Evolutionary conservation across 768 basidiomycete genomes (phyloP), one percentile per base, ranked within the genome.

Genomic region (Strobilomyces confusus): DNA sequence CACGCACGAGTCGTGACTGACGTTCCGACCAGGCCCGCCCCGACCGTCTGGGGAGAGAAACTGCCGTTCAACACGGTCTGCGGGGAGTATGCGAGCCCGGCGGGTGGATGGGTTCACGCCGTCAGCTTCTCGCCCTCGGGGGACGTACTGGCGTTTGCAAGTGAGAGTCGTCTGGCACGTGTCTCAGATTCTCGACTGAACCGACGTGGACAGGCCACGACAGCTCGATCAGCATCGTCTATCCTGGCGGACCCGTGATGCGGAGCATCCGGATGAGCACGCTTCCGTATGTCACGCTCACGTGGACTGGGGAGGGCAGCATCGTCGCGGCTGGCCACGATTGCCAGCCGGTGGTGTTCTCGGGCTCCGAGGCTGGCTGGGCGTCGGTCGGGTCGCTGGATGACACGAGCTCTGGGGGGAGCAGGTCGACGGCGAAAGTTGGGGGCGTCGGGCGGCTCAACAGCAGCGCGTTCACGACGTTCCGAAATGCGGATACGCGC

Each of bases 11-110:
- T 51, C 29, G 5, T 25, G 20, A 45, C 55, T 58, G 42, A 64
- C 5, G 61, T 40, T 19, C 12, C 42, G 17, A 52, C 5, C 58
- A 95, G 95, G 65, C 97, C 95, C 19, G 76, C 84, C 37, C 82
- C 93, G 4, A 85, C 88, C 22, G 85, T 94, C 1, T 99, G 97
- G 97, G 97, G 97, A n/a, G 92, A 94, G 53, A 94, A 94, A 62
- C 77, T 99, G 0, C 97, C 97, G 0, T 98, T 98, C 79, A 95
- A 95, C 68, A 98, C 97, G 2, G 77, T 99, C 55, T 98, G 95
- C 58, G 97, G 94, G 43, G 97, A 98, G 69, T 99, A 89, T 68
- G 68, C 78, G 34, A 92, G 87, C 62, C 86, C 92, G 0, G 81
- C 86, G 38, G 97, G 97, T 37, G 97, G 97, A 12, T 99, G 97